Base-by-base conservation (phyloP, 768 basidiomycete species). In the Antrodiella citrinella region DNA sequence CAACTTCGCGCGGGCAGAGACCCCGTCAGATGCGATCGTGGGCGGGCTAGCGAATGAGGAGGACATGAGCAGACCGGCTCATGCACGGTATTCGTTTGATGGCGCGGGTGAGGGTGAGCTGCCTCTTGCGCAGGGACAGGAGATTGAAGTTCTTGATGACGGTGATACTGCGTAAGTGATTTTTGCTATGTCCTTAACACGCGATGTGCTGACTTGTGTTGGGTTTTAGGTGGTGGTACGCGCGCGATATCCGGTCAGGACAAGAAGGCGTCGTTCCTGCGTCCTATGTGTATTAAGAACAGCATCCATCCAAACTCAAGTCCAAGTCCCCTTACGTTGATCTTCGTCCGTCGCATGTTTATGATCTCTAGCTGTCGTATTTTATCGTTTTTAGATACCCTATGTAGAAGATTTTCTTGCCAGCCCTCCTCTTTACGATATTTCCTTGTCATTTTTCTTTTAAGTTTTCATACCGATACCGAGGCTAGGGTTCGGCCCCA, bases 181-280 rank as follows among this genome's bases (percentile, higher is more conserved):
- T 15, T 30, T 15, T 7, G 26, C 22, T 42, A 25, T 49, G 26
- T 46, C 25, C n/a, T 45, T 42, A 39, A 19, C 11, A 10, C 39
- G 11, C 45, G 15, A 44, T 41, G 21, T 48, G n/a, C 56, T 67
- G 26, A 64, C 53, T 35, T 46, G 23, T 45, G 25, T 19, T 10
- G 52, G 49, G 47, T 49, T 45, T 48, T 52, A 92, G 92, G 43
- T 97, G 93, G 93, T 96, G 92, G 93, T 94, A 88, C 60, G 89
- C 85, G 47, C 79, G 91, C 25, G 89, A 94, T 65, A 70, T 79
- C 19, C 77, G 78, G 47, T 83, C 84, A 44, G 88, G 91, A 7
- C 77, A 73, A 45, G 90, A 94, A 68, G 93, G 93, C 11, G 87
- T 94, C 25, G 88, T 96, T 45, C 93, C 93, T 7, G 87, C 91